A percentile compares a stretch with the other conserved stretches of the same genome.
Conservation (phyloP, 2,329 filamentous ascomycete species). For the Hypoxylon sp. region DNA sequence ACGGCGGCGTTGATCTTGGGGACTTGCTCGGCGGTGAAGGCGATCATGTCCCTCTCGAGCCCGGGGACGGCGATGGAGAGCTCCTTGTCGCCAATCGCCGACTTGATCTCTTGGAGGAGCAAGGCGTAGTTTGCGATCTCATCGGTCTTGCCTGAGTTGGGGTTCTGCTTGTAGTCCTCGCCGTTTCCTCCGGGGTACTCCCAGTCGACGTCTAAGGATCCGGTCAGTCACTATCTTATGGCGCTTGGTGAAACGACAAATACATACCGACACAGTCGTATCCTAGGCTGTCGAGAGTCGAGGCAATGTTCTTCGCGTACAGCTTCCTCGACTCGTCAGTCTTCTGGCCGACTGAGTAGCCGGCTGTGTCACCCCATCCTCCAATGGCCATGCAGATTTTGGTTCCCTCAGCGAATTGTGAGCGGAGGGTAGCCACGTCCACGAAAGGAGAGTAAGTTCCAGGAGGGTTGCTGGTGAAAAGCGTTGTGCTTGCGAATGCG, state of each 20-base stretch:
- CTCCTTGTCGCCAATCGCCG: constrained; percentile 71
- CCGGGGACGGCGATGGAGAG: constrained; percentile 80
- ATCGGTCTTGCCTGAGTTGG: constrained; percentile 71
- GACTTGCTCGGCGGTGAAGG: constrained; percentile 71
- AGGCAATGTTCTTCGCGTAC: constrained; percentile 75
- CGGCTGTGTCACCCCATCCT: constrained; percentile 79
- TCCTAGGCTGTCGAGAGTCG: constrained; percentile 72
- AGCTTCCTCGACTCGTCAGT: constrained; percentile 65
- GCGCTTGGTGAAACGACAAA: too few relatives aligned
- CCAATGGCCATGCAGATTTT: constrained; percentile 80
- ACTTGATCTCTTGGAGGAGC: constrained; percentile 71
- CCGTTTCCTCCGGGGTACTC: constrained; percentile 76
- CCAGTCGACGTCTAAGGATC: constrained; percentile 71
- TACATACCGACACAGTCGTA: constrained; percentile 76
- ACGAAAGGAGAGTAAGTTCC: constrained; percentile 49
- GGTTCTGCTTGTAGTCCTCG: constrained; percentile 75
- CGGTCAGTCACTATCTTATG: background rate
- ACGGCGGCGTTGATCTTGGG: constrained; percentile 71
- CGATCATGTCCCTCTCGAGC: constrained; percentile 75
- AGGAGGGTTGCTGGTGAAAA: constrained; percentile 50
- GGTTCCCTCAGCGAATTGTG: constrained; percentile 65
- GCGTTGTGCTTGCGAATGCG: constrained; percentile 50
- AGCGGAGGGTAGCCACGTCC: constrained; percentile 56
- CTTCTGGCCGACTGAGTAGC: constrained; percentile 72
- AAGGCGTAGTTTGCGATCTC: constrained; percentile 76